Evolutionary conservation across 2,329 filamentous ascomycete species (phyloP).

Genomic region (Coniochaeta sp.): DNA sequence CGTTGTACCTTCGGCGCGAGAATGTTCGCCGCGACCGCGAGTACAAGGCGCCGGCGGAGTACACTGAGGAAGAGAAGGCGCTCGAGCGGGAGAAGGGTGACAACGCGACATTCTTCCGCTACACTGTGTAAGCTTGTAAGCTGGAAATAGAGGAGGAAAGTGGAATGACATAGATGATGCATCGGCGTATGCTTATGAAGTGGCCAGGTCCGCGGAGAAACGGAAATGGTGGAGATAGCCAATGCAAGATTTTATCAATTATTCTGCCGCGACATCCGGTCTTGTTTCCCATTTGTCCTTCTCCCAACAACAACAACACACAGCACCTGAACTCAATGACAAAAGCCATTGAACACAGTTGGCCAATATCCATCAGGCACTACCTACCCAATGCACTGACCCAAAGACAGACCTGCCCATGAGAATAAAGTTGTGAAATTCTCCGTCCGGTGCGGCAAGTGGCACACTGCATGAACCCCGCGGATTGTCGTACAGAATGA

Average conservation of each 20-base stretch:
- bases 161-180: not conserved
- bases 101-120: conserved; percentile 47
- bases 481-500: not conserved
- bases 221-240: no score
- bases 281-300: no score
- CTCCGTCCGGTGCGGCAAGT: not conserved
- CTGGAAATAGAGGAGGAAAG: not conserved
- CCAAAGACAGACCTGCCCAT: no score
- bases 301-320: no score
- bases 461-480: not conserved
- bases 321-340: no score
- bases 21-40: conserved; percentile 45
- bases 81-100: conserved; percentile 49
- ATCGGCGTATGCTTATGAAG: not conserved
- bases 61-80: conserved; percentile 46
- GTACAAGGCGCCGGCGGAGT: conserved; percentile 38
- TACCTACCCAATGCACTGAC: no score
- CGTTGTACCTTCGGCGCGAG: conserved; percentile 47
- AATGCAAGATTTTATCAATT: no score
- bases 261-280: no score
- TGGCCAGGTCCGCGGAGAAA: no score
- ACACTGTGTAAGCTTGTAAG: conserved; percentile 32
- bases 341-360: no score
- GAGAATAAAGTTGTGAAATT: conserved; percentile 1
- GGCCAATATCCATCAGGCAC: no score